Evolutionary conservation across 495 filamentous ascomycete species (phyloP), one percentile per base, ranked within the genome.

Genomic region (Annulohypoxylon maeteangense): DNA sequence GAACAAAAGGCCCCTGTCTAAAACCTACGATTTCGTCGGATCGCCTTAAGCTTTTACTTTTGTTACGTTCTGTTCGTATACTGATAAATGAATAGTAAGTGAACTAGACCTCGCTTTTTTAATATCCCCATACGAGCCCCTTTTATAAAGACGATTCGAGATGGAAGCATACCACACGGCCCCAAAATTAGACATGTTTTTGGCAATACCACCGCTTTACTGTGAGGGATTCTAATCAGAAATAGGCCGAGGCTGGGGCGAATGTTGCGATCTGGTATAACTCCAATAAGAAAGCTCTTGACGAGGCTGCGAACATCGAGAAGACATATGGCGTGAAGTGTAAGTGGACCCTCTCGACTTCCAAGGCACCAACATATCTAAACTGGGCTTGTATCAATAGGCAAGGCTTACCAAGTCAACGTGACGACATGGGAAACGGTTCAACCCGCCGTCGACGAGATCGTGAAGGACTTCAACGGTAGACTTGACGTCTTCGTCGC

Each of bases 181-280:
- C 0, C 5, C 10, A 31, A 32, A 0, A 31, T 23, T 8, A 54
- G 12, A n/a, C 4, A 22, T 14, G 2, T 3, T 53, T 11, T 32
- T 12, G 11, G 0, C 0, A 55, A 4, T 2, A 20, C 3, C 22
- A 8, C n/a, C 1, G 16, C 7, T 53, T n/a, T 78, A 90, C 27
- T 3, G 7, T 29, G 2, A 20, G 45, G 25, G 32, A 50, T 32
- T 14, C 56, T 72, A 50, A 72, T 18, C 29, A 0, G 10, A 34
- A 16, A 14, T 45, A 72, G 70, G 93, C 93, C 8, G 94, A 97
- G 75, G 90, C 92, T 22, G 94, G 93, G 38, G 93, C 93, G 36
- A 93, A 97, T 69, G 91, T 97, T 44, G 93, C 91, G 3, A 88
- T 97, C 31, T 95, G 91, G 90, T 97, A 93, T 74, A 93, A 93